Conservation (phyloP, 495 filamentous ascomycete species). For the Penicillium lividum region DNA sequence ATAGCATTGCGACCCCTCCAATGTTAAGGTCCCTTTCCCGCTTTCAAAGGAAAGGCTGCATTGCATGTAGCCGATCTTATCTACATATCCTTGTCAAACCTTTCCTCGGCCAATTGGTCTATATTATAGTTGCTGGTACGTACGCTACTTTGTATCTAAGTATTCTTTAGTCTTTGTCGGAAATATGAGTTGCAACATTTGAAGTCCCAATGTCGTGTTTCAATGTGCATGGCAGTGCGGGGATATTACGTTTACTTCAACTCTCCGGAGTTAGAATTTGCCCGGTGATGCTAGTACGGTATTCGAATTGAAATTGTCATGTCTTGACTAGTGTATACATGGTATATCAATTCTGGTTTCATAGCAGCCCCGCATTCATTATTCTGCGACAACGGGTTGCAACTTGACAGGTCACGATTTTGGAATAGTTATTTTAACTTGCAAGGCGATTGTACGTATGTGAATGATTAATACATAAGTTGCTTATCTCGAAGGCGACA, state of each 20-base stretch:
- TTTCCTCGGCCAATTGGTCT: neutral
- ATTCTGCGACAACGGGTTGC: constrained; percentile 4
- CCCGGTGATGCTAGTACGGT: neutral
- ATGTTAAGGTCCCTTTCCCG: neutral
- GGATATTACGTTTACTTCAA: neutral
- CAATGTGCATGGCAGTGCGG: neutral
- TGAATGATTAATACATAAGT: too few species aligned
- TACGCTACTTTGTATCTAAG: too few species aligned
- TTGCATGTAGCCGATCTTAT: neutral
- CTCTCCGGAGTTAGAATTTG: neutral
- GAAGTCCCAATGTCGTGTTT: neutral
- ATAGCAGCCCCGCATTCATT: constrained; percentile 6
- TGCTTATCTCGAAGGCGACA: neutral
- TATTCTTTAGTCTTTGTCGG: neutral
- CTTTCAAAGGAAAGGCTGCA: neutral
- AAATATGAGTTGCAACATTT: neutral
- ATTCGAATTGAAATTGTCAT: neutral
- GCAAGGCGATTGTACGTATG: neutral
- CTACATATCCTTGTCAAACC: neutral
- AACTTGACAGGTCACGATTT: neutral
- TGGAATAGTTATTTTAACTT: neutral
- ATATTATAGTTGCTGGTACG: neutral
- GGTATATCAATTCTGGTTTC: constrained; percentile 4
- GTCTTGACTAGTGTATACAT: neutral
- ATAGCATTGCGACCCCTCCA: neutral